Evolutionary conservation across 306 rosid genomes (phyloP), one percentile per base, ranked within the genome.

Genomic region (Casuarina cunninghamiana): DNA sequence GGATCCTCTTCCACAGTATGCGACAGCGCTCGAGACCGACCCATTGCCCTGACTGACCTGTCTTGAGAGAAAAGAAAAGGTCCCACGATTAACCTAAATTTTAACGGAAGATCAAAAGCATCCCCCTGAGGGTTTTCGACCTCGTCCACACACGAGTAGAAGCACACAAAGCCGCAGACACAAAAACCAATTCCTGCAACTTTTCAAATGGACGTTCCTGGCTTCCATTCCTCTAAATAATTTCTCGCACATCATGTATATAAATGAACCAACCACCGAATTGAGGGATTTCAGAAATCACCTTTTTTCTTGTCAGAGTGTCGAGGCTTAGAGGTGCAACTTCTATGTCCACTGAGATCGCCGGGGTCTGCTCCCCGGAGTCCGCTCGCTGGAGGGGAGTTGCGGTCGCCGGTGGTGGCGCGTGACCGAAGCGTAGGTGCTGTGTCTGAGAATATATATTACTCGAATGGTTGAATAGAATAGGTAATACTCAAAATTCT

Each of bases 21-120:
- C 67, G 81, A 76, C 55, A 80, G 82, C 45, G 84, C 79, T 19
- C 90, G 90, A 67, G 88, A 84, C 60, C 90, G 87, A 69, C 88
- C 88, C 88, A 87, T 86, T 37, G 78, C 45, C 82, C 49, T 50
- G 49, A 79, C 41, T 73, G 19, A 65, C 78, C 48, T 44, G 76
- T 75, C 51, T 67, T 38, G 60, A 49, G 11, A 19, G 26, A 12
- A 46, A 38, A 32, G 72, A 49, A 71, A 80, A 48, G 53, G 42
- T 76, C 75, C 6, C 42, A 66, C 21, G 42, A 41, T 58, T 9
- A 53, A 5, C 19, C 57, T 16, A 57, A 26, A 57, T n/a, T 57
- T 21, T 3, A 7, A 57, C 2, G 38, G 9, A 12, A 57, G 32
- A 57, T n/a, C 32, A 10, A 10, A 21, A 2, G 12, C 13, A 57